Base-by-base conservation (phyloP, 2,329 filamentous ascomycete species). In the Pestalotiopsis sp. region DNA sequence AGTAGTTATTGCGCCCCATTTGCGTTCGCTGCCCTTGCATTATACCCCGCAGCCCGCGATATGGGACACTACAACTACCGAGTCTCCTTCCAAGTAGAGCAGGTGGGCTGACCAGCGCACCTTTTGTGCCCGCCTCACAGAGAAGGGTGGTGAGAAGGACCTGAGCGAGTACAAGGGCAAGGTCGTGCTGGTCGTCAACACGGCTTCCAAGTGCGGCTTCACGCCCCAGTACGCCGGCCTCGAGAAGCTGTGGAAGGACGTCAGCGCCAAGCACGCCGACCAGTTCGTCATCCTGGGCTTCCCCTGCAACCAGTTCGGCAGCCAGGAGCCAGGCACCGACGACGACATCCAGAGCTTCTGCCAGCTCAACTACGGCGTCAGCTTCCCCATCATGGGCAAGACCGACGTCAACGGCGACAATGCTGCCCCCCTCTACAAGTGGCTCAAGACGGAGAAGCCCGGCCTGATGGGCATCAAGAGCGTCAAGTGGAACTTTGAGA, bases 401-500 rank as follows among this genome's bases (percentile, higher is more conserved):
- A 89, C 93, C 64, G 93, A 98, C 70, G 96, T 98, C 77, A 99
- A 99, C 80, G 96, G 96, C 76, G 89, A 92, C 75, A 85, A 90
- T 38, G 92, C 94, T 62, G 89, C 90, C 75, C 94, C 95, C 1
- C 82, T 97, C 49, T 98, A 87, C 81, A 87, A 92, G 79, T 99
- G 88, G 88, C 81, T 92, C 77, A 92, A 92, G 85, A 81, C 82
- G 58, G 83, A 91, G 82, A 92, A 94, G 85, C 88, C 95, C 0
- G 95, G 96, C 25, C 77, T 98, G 67, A 83, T 98, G 83, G 96
- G 96, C 23, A 80, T 98, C 78, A 95, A 97, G 91, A 83, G 91
- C 71, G 87, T 99, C 76, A 98, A 98, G 92, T 99, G 96, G 96
- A 99, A 99, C 84, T 99, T 98, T 85, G 96, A 99, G 83, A 99